Evolutionary conservation across 768 basidiomycete species (phyloP).

Genomic region (Chlorophyllum brunneum): DNA sequence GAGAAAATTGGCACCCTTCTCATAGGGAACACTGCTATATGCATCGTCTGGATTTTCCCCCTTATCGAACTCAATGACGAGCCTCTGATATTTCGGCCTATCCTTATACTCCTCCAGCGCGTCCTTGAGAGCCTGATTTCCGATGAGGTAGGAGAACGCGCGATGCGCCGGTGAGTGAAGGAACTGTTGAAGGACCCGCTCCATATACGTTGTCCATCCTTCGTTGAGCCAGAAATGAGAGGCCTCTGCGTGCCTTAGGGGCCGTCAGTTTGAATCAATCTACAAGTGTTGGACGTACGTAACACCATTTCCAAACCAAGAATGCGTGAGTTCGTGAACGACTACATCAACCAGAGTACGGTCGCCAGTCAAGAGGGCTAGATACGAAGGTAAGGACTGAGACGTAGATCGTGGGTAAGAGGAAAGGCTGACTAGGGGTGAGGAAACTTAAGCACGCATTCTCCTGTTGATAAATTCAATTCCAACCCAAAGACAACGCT

Average conservation of each 20-base stretch:
- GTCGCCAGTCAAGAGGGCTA: constrained; percentile 84
- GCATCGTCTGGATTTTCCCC: constrained; percentile 81
- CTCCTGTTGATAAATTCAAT: constrained; percentile 49
- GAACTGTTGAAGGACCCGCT: constrained; percentile 69
- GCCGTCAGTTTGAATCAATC: neutral
- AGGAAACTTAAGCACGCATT: constrained; percentile 86
- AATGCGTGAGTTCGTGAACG: constrained; percentile 83
- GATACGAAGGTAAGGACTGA: neutral
- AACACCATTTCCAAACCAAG: constrained; percentile 91
- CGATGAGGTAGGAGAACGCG: constrained; percentile 78
- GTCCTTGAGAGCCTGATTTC: constrained; percentile 67
- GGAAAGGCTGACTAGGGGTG: constrained; percentile 66
- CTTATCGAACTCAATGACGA: constrained; percentile 70
- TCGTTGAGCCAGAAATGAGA: constrained; percentile 89
- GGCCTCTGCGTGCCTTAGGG: constrained; percentile 57
- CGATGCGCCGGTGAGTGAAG: constrained; percentile 74
- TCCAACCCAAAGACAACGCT: neutral
- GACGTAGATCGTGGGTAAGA: neutral
- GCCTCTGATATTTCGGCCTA: constrained; percentile 70
- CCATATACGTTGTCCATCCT: constrained; percentile 93
- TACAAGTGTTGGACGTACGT: constrained; percentile 38
- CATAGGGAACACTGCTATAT: constrained; percentile 75
- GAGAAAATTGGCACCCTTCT: constrained; percentile 87
- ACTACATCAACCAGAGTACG: constrained; percentile 84
- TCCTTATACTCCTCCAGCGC: constrained; percentile 58